Conservation (phyloP, 345 rosid species). For the Eucalyptus coolabah region DNA sequence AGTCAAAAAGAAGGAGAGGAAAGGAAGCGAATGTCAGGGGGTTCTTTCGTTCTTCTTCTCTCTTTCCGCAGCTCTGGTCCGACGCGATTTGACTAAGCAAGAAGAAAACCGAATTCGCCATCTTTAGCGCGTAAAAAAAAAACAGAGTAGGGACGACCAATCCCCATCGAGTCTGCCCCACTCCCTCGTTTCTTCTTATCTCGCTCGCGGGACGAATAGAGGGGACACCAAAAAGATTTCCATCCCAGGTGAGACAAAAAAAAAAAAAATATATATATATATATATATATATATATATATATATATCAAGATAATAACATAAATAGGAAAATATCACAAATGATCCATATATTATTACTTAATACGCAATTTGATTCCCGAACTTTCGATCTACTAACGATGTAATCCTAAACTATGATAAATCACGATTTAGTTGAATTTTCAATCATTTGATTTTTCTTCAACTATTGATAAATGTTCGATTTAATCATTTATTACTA, state of each 20-base stretch:
- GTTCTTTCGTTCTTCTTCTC: not conserved
- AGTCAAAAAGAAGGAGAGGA: not conserved
- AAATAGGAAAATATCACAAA: no score
- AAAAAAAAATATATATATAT: no score
- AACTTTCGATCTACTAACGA: no score
- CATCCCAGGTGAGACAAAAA: not conserved
- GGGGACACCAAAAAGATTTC: not conserved
- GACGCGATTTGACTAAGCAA: not conserved
- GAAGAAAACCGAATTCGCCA: not conserved
- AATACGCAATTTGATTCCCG: rapidly evolving
- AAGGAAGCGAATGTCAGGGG: not conserved
- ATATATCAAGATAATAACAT: not conserved
- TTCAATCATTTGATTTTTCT: no score
- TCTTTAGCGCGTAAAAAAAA: not conserved
- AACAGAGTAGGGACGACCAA: not conserved
- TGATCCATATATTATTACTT: no score
- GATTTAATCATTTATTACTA: no score
- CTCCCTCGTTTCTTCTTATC: not conserved
- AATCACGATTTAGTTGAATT: no score
- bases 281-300: no score
- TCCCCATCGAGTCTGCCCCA: not conserved
- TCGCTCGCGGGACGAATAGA: not conserved
- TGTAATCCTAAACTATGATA: no score
- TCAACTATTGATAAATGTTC: no score
- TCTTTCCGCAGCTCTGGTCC: not conserved